These are phyloP conservation scores for Trichoderma lentiforme DNA, from an alignment of 2,329 filamentous ascomycete species.

Conservation along the genomic window DNA sequence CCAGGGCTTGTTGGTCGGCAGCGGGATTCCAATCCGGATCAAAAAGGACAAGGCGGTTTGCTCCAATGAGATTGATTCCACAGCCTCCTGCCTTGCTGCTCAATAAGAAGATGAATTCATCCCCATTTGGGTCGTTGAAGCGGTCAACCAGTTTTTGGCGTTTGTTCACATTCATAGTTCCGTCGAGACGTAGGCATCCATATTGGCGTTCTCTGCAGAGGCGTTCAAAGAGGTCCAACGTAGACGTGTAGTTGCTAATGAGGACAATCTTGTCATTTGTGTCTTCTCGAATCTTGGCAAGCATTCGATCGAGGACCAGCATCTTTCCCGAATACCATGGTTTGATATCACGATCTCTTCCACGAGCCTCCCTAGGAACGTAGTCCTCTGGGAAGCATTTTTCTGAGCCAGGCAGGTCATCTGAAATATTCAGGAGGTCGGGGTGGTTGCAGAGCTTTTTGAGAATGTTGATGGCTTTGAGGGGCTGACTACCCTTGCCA, in stretches of 20 bases:
- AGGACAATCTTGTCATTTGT: slow-evolving; percentile 99
- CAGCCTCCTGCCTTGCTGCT: slow-evolving; percentile 96
- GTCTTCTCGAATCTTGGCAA: slow-evolving; percentile 89
- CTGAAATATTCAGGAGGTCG: slow-evolving; percentile 78
- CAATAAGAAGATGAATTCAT: slow-evolving; percentile 91
- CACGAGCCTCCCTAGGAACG: slow-evolving; percentile 79
- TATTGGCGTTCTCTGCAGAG: slow-evolving; percentile 84
- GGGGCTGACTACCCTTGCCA: slow-evolving; percentile 90
- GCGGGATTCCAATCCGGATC: slow-evolving; percentile 98
- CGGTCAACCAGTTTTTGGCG: slow-evolving; percentile 95
- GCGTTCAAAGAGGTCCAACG: slow-evolving; percentile 88
- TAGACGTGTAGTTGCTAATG: slow-evolving; percentile 98
- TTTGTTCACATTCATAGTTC: slow-evolving; percentile 97
- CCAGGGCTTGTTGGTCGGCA: slow-evolving; percentile 93
- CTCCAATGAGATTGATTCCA: slow-evolving; percentile 91
- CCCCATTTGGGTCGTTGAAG: slow-evolving; percentile 89
- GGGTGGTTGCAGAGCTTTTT: slow-evolving; percentile 99
- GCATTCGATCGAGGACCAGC: slow-evolving; percentile 96
- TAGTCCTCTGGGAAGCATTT: slow-evolving; percentile 79
- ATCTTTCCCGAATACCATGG: slow-evolving; percentile 98
- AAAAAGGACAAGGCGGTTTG: slow-evolving; percentile 91
- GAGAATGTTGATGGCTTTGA: slow-evolving; percentile 93
- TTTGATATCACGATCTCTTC: slow-evolving; percentile 87
- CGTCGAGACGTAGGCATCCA: slow-evolving; percentile 83
- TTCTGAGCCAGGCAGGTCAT: slow-evolving; percentile 86